Percentiles rank a stretch among this genome's conserved stretches.
phyloP scores from a whole-genome alignment of 208 protist species.

The Trypanosoma melophagium region DNA sequence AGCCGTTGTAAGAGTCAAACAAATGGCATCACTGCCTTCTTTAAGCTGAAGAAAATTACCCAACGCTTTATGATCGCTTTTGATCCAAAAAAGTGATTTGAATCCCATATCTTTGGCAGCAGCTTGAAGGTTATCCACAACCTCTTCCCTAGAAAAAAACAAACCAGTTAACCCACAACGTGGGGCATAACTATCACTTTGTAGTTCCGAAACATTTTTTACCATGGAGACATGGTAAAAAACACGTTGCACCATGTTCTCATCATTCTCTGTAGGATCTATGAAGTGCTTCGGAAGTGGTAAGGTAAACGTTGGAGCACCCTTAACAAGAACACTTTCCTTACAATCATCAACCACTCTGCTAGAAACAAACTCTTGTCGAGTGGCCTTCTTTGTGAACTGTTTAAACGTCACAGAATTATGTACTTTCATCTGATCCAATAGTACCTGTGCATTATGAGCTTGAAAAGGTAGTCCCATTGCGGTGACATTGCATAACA shows the following conservation, averaged over 20 bases:
- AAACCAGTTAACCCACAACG: constrained; percentile 76
- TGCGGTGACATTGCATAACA: constrained; percentile 53
- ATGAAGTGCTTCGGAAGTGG: constrained; percentile 80
- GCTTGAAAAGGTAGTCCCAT: constrained; percentile 67
- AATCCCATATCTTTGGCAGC: constrained; percentile 71
- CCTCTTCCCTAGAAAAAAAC: constrained; percentile 85
- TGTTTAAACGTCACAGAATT: constrained; percentile 45
- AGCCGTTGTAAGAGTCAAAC: constrained; percentile 70
- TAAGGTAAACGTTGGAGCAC: constrained; percentile 39
- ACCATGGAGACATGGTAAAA: constrained; percentile 72
- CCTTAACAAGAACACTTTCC: constrained; percentile 16
- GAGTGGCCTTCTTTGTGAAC: constrained; percentile 56
- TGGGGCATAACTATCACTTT: constrained; percentile 35
- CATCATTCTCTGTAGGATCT: constrained; percentile 37
- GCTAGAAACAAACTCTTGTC: constrained; percentile 58
- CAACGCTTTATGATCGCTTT: constrained; percentile 57
- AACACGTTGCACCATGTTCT: constrained; percentile 51
- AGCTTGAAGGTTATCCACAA: constrained; percentile 87
- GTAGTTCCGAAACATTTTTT: constrained; percentile 13
- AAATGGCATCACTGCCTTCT: constrained; percentile 79
- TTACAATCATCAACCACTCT: constrained; percentile 32
- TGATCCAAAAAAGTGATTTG: constrained; percentile 86
- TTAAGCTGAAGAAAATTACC: constrained; percentile 65
- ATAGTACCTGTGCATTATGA: constrained; percentile 75
- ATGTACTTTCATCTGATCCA: constrained; percentile 56